phyloP scores from a whole-genome alignment of 2,329 filamentous ascomycete species.

The Chalaropsis ovoidea region DNA sequence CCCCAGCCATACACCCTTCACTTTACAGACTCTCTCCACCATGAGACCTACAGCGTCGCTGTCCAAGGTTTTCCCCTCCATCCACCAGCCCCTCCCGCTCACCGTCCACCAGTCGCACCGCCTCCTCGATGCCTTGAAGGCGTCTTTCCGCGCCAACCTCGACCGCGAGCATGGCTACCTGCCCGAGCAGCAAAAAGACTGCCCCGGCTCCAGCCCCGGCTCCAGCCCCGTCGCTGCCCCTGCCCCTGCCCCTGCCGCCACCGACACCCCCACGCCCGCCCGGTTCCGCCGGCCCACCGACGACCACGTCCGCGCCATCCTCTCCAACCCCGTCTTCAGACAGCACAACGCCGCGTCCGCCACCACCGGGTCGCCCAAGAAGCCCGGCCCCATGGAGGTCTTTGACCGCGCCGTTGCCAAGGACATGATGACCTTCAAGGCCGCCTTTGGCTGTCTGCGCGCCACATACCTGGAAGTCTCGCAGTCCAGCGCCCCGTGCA shows the following conservation, averaged over 20 bases:
- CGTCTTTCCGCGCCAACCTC: slow-evolving; percentile 49
- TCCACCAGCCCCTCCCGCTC: slow-evolving; percentile 46
- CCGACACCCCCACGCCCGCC: slow-evolving; percentile 22
- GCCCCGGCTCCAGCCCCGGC: neutral
- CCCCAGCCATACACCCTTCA: neutral
- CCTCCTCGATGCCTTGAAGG: slow-evolving; percentile 47
- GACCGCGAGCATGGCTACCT: slow-evolving; percentile 46
- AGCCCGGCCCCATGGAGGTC: slow-evolving; percentile 42
- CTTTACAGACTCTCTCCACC: neutral
- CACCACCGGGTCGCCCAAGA: slow-evolving; percentile 24
- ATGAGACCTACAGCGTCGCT: slow-evolving; percentile 22
- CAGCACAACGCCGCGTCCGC: slow-evolving; percentile 26
- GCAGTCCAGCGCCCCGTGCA: slow-evolving; percentile 31
- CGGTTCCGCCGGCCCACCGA: slow-evolving; percentile 35
- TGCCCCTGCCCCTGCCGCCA: slow-evolving; percentile 16
- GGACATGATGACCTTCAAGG: slow-evolving; percentile 46
- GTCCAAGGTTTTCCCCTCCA: slow-evolving; percentile 34
- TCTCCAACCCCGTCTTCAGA: slow-evolving; percentile 48
- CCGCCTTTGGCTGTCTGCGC: slow-evolving; percentile 45
- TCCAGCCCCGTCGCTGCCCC: slow-evolving; percentile 20
- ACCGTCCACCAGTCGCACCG: slow-evolving; percentile 43
- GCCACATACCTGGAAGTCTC: slow-evolving; percentile 38
- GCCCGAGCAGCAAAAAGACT: slow-evolving; percentile 29
- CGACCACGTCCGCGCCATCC: slow-evolving; percentile 46
- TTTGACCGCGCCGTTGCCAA: slow-evolving; percentile 47